A percentile compares a stretch with the other conserved stretches of the same genome.
Conservation (phyloP, 2,329 filamentous ascomycete genomes). For the Beauveria rudraprayagi region DNA sequence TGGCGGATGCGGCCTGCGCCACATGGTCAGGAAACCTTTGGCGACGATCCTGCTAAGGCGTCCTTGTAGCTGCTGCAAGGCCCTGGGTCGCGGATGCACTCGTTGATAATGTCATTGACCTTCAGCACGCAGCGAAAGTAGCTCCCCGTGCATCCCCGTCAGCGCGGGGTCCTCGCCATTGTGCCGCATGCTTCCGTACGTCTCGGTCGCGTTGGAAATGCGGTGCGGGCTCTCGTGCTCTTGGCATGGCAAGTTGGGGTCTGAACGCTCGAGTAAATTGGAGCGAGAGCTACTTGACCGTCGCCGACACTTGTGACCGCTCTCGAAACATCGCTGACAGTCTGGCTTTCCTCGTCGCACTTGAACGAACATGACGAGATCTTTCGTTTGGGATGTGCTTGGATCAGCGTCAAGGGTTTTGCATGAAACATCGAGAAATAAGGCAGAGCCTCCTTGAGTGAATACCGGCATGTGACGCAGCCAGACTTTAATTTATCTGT, state of each 20-base stretch:
- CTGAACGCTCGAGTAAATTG: too few relatives aligned
- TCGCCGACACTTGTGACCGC: not conserved
- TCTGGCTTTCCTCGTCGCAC: conserved; percentile 5
- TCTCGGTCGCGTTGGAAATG: not conserved
- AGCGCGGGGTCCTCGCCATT: not conserved
- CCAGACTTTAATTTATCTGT: not conserved
- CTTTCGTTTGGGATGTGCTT: not conserved
- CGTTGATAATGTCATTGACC: not conserved
- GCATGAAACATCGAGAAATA: too few relatives aligned
- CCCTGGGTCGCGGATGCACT: not conserved
- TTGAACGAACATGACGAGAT: not conserved
- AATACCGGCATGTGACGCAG: not conserved
- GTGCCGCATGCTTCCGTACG: not conserved
- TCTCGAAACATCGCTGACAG: not conserved
- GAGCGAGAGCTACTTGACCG: not conserved
- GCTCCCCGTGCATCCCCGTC: not conserved
- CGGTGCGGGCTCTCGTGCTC: not conserved
- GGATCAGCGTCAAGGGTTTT: not conserved
- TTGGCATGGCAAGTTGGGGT: not conserved
- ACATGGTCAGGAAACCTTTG: not conserved
- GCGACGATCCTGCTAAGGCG: not conserved
- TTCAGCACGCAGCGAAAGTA: not conserved
- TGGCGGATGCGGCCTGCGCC: not conserved
- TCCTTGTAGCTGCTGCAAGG: not conserved
- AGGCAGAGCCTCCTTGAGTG: too few relatives aligned